Evolutionary conservation across 78 protist species (phyloP), one percentile per base, ranked within the genome.

Genomic region (Isochrysis galbana): DNA sequence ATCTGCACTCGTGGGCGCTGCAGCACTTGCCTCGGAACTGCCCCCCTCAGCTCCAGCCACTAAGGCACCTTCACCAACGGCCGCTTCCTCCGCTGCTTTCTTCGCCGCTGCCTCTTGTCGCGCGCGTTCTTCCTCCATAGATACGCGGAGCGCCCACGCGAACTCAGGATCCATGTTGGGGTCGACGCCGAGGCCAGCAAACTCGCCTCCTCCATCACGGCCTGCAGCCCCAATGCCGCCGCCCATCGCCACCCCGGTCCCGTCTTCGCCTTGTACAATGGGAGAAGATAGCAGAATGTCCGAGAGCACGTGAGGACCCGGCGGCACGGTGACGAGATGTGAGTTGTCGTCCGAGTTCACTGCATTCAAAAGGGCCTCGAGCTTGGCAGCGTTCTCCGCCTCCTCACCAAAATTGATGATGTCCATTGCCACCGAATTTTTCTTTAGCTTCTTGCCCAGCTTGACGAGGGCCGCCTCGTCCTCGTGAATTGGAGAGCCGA

Each of bases 321-420:
- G 94, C 25, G 98, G 98, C 5, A 97, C 94, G 39, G 97, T 95
- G 47, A 97, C 90, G 26, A 97, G 77, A 80, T 96, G 97, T 93
- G 93, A 84, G 94, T 96, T 97, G 83, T 95, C 98, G 39, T 96
- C 91, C 36, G 90, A 95, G 94, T 97, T 97, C 70, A 97, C 99
- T 26, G 97, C 97, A 54, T 83, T 90, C 34, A 97, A 82, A 54
- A 97, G 95, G 0, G 95, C 95, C 90, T 97, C 98, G 32, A 97
- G 95, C 91, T 97, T 97, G n/a, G 61, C 96, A 26, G 93, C 34
- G 90, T 97, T 97, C 38, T 78, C 94, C 0, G 90, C 95, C 61
- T 51, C 82, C 70, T 97, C 99, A 25, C 99, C 99, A 87, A 98
- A 97, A 84, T 94, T 97, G 54, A 98, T 91, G n/a, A 98, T 90